A percentile compares a stretch with the other conserved stretches of the same genome.
These are phyloP conservation scores for Hymenoscyphus infarciens DNA, from an alignment of 2,329 filamentous ascomycete species.

Conservation along the genomic window DNA sequence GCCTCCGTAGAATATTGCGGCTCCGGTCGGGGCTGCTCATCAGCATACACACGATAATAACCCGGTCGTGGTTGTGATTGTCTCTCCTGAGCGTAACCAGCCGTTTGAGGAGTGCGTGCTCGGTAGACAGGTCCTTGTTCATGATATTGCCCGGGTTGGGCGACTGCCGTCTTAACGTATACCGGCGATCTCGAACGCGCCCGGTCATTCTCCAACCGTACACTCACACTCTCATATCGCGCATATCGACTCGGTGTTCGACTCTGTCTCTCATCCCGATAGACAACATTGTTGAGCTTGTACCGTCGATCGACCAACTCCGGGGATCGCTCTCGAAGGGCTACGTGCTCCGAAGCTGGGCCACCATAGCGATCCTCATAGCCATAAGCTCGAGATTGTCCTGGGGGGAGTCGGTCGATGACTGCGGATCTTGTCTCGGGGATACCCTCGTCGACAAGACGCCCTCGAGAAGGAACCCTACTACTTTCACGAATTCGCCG, in stretches of 20 bases:
- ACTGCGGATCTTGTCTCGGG: conserved; percentile 19
- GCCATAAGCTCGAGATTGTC: conserved; percentile 23
- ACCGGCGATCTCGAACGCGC: conserved; percentile 37
- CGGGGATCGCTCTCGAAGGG: conserved; percentile 30
- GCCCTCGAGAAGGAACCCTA: conserved; percentile 11
- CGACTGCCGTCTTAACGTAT: conserved; percentile 31
- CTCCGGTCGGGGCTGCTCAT: conserved; percentile 33
- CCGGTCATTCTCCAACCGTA: conserved; percentile 34
- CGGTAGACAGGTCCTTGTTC: conserved; percentile 35
- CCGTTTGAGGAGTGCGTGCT: conserved; percentile 26
- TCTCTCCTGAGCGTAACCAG: conserved; percentile 32
- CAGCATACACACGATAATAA: conserved; percentile 36
- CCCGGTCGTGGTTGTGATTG: conserved; percentile 31
- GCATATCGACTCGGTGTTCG: conserved; percentile 35
- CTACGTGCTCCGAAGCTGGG: conserved; percentile 18
- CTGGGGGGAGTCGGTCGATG: conserved; percentile 23
- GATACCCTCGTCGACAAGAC: conserved; percentile 15
- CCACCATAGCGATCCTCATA: conserved; percentile 30
- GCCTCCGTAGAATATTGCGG: conserved; percentile 35
- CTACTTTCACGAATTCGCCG: conserved; percentile 18
- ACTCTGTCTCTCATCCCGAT: conserved; percentile 35
- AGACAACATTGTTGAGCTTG: conserved; percentile 34
- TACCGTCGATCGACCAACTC: conserved; percentile 35
- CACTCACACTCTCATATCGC: conserved; percentile 36
- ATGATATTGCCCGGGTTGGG: conserved; percentile 31